Conservation (phyloP, 2,329 filamentous ascomycete species). For the Pseudogymnoascus sp. region DNA sequence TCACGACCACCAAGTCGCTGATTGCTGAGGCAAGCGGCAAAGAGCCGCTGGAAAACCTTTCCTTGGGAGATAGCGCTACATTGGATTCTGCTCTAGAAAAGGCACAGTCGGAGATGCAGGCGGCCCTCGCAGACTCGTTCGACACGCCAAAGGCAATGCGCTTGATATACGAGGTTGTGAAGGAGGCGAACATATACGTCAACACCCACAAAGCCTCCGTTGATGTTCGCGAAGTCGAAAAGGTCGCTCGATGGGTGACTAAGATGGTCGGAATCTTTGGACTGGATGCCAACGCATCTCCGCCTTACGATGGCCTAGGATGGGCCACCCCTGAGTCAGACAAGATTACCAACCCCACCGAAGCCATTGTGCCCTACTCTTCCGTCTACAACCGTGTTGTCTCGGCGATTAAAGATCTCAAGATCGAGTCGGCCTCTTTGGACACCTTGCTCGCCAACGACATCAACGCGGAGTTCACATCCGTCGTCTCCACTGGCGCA, state of each 20-base stretch:
- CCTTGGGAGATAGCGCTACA: slow-evolving; percentile 39
- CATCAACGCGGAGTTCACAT: slow-evolving; percentile 41
- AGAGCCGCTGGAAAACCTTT: slow-evolving; percentile 21
- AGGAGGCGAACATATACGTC: slow-evolving; percentile 62
- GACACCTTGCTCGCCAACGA: slow-evolving; percentile 37
- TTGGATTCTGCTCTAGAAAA: slow-evolving; percentile 43
- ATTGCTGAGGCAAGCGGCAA: slow-evolving; percentile 38
- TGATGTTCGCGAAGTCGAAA: slow-evolving; percentile 43
- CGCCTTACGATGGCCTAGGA: slow-evolving; percentile 50
- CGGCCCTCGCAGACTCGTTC: slow-evolving; percentile 74
- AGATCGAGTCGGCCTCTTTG: slow-evolving; percentile 40
- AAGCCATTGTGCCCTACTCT: slow-evolving; percentile 42
- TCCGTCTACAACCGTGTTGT: slow-evolving; percentile 40
- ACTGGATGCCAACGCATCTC: slow-evolving; percentile 50
- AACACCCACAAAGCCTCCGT: slow-evolving; percentile 39
- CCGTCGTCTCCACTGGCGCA: slow-evolving; percentile 38
- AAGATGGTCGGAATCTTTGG: slow-evolving; percentile 79
- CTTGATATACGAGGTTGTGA: slow-evolving; percentile 69
- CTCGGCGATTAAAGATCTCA: slow-evolving; percentile 39
- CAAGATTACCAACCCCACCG: slow-evolving; percentile 35
- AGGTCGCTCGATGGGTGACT: slow-evolving; percentile 71
- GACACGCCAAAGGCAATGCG: slow-evolving; percentile 77
- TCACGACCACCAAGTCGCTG: slow-evolving; percentile 49
- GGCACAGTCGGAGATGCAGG: slow-evolving; percentile 47
- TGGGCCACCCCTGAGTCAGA: slow-evolving; percentile 40